Conservation (phyloP, 805 yeast genomes). For the Maudiozyma turicensis region DNA sequence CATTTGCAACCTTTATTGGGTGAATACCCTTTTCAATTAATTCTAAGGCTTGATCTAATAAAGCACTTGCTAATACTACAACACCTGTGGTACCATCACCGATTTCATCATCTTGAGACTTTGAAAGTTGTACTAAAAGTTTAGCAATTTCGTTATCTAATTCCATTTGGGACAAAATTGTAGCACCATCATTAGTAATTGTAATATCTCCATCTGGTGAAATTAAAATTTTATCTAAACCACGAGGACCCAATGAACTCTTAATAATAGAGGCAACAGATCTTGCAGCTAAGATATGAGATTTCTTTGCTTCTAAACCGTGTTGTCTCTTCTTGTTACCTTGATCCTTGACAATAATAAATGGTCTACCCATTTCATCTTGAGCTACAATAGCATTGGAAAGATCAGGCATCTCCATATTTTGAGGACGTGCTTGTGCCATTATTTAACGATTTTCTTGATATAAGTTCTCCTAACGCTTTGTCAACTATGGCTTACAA, state of each 20-base stretch:
- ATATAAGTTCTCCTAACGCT: neutral
- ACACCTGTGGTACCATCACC: constrained; percentile 99
- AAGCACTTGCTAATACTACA: constrained; percentile 89
- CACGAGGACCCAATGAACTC: constrained; percentile 94
- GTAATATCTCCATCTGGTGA: constrained; percentile 97
- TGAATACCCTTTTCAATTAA: constrained; percentile 95
- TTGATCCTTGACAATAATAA: constrained; percentile 89
- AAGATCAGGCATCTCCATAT: constrained; percentile 68
- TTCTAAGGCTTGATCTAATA: constrained; percentile 88
- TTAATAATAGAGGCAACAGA: constrained; percentile 87
- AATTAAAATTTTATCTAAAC: constrained; percentile 91
- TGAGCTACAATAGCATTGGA: constrained; percentile 98
- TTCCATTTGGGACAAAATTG: constrained; percentile 92
- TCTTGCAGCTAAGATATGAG: constrained; percentile 90
- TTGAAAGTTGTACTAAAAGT: constrained; percentile 83
- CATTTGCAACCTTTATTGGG: constrained; percentile 93
- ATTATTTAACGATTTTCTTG: neutral
- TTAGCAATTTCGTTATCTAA: constrained; percentile 94
- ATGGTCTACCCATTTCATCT: constrained; percentile 98
- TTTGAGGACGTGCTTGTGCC: constrained; percentile 12
- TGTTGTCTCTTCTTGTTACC: constrained; percentile 55
- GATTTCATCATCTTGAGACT: constrained; percentile 94
- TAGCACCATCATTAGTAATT: constrained; percentile 97
- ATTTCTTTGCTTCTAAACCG: constrained; percentile 70
- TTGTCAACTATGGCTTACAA: neutral